Conservation (phyloP, 148 eudicot genomes). For the Drosera capensis region DNA sequence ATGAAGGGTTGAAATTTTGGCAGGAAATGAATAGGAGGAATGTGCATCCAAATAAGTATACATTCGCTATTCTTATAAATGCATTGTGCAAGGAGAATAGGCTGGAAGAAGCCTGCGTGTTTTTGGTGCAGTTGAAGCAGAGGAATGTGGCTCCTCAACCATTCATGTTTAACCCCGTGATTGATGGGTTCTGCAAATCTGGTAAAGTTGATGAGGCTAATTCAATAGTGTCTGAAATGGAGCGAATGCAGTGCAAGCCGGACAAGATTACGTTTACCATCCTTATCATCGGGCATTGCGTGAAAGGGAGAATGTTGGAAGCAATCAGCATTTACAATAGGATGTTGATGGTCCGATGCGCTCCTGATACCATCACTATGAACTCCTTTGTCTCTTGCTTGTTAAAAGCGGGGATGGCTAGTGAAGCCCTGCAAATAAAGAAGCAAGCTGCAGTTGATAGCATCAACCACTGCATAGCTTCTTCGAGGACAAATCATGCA, state of each 20-base stretch:
- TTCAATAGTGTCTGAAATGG: slow-evolving; percentile 58
- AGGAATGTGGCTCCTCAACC: slow-evolving; percentile 48
- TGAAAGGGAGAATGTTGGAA: slow-evolving; percentile 83
- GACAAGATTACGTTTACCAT: slow-evolving; percentile 88
- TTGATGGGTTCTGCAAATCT: slow-evolving; percentile 84
- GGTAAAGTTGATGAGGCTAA: slow-evolving; percentile 85
- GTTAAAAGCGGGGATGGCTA: slow-evolving; percentile 81
- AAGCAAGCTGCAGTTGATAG: slow-evolving; percentile 23
- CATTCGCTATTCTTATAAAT: slow-evolving; percentile 51
- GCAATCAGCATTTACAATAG: slow-evolving; percentile 53
- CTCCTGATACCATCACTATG: slow-evolving; percentile 58
- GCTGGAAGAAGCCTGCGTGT: slow-evolving; percentile 53
- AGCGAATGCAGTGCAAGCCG: slow-evolving; percentile 42
- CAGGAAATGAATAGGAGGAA: slow-evolving; percentile 39
- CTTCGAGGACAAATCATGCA: slow-evolving; percentile 18
- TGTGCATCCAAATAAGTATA: slow-evolving; percentile 48
- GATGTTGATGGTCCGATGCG: slow-evolving; percentile 62
- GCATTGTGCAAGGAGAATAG: slow-evolving; percentile 70
- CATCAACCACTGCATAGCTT: slow-evolving; percentile 13
- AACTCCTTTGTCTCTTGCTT: slow-evolving; percentile 49
- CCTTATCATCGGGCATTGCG: slow-evolving; percentile 84
- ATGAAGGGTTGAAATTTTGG: slow-evolving; percentile 51
- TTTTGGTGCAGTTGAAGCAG: slow-evolving; percentile 38
- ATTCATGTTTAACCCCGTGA: slow-evolving; percentile 75
- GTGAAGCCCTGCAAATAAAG: slow-evolving; percentile 52